Conservation (phyloP, 306 rosid species). For the Datisca glomerata region DNA sequence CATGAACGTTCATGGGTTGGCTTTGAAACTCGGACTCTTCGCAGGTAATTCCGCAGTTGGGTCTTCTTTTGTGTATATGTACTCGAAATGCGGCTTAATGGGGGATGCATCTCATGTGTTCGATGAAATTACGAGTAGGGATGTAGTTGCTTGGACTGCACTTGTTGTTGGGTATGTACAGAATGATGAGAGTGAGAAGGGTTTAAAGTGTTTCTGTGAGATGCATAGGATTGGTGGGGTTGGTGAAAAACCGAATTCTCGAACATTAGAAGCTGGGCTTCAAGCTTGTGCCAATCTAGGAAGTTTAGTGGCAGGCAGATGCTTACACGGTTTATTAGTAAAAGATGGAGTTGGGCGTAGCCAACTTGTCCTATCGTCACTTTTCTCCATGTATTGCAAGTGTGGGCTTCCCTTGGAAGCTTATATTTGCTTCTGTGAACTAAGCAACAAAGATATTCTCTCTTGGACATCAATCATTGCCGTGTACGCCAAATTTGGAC, state of each 20-base stretch:
- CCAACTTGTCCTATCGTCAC: conserved; percentile 31
- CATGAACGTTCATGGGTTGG: conserved; percentile 40
- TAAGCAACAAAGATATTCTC: conserved; percentile 40
- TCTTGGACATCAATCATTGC: conserved; percentile 61
- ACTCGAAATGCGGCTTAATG: conserved; percentile 38
- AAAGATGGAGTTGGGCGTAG: conserved; percentile 46
- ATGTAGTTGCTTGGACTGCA: conserved; percentile 75
- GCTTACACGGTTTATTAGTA: conserved; percentile 46
- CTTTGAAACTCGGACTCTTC: conserved; percentile 36
- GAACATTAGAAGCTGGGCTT: conserved; percentile 68
- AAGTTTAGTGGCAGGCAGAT: conserved; percentile 44
- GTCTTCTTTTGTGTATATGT: conserved; percentile 50
- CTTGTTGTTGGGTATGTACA: conserved; percentile 56
- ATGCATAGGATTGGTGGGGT: conserved; percentile 49
- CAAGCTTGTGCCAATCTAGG: conserved; percentile 58
- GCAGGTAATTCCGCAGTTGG: conserved; percentile 31
- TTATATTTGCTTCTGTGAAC: conserved; percentile 32
- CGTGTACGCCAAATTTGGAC: conserved; percentile 49
- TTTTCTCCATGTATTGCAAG: conserved; percentile 59
- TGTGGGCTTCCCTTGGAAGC: conserved; percentile 52
- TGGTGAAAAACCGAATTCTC: conserved; percentile 38
- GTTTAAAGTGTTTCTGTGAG: conserved; percentile 46
- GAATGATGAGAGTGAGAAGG: conserved; percentile 50
- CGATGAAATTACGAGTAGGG: conserved; percentile 48
- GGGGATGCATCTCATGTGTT: conserved; percentile 37